These are phyloP conservation scores for Microdochium bolleyi DNA, from an alignment of 2,329 filamentous ascomycete genomes.

Conservation along the genomic window DNA sequence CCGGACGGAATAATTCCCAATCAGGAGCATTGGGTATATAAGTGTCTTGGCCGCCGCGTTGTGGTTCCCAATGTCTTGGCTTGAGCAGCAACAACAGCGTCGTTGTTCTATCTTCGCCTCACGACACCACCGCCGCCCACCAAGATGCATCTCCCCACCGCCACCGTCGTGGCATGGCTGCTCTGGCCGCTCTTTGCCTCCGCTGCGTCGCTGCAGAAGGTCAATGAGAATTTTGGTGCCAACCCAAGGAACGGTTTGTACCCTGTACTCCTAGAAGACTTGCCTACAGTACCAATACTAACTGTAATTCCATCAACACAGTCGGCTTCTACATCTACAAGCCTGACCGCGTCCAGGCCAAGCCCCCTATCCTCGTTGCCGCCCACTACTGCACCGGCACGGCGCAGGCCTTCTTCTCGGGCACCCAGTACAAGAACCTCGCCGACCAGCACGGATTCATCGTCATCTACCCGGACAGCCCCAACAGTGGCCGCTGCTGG, in stretches of 20 bases:
- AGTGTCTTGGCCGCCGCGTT: not conserved
- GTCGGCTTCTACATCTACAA: conserved; percentile 37
- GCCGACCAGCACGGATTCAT: conserved; percentile 31
- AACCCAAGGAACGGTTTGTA: no score
- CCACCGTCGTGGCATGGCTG: not conserved
- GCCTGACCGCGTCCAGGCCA: conserved; percentile 23
- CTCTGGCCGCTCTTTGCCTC: not conserved
- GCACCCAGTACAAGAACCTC: conserved; percentile 37
- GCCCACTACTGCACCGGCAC: conserved; percentile 47
- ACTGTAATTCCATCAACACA: no score
- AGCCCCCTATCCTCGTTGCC: conserved; percentile 40
- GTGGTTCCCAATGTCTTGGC: not conserved
- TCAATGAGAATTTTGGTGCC: conserved; percentile 17
- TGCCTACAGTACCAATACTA: no score
- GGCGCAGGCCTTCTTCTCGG: conserved; percentile 36
- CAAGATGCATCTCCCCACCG: not conserved
- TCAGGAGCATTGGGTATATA: not conserved
- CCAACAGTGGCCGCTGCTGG: conserved; percentile 42
- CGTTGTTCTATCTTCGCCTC: not conserved
- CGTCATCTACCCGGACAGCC: conserved; percentile 47
- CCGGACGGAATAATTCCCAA: not conserved
- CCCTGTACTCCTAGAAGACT: no score
- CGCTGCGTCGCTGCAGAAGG: conserved; percentile 12
- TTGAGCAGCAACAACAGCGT: not conserved
- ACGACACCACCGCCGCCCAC: not conserved